Base-by-base conservation (phyloP, 345 rosid species). In the Pistacia vera region DNA sequence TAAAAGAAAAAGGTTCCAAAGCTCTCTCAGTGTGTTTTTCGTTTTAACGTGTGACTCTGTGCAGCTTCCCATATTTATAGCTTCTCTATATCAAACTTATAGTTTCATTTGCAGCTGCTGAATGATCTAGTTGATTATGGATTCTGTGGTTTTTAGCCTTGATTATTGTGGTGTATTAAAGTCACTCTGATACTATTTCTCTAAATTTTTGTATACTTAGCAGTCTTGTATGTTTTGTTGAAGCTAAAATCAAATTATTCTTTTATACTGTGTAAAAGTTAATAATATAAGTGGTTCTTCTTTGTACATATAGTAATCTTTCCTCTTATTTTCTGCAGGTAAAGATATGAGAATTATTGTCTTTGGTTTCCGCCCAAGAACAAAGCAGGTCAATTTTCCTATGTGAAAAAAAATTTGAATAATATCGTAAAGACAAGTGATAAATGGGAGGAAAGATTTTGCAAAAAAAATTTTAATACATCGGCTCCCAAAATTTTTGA, bases 311-410 rank as follows among this genome's bases (percentile, higher is more conserved):
- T 16, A 51, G 64, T 51, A 52, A 65, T 66, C 25, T 38, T 36
- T 67, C 57, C 68, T 71, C 55, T 55, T 75, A 49, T 22, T 11
- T 80, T 82, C 82, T 81, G 79, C 83, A 96, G 99, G 99, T 73
- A 96, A 93, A 82, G 99, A 96, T 84, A 93, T 96, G 99, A 91
- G 97, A 82, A 85, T 94, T 68, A 81, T 96, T 74, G 98, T 96
- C 55, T 92, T 92, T 81, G 97, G 98, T 76, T 96, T 96, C 79
- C 98, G 82, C 78, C 95, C 99, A 52, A 85, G 84, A 74, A 92
- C 87, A 81, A 94, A 85, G 90, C 95, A 90, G 99, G 99, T 94
- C 36, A 77, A 70, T 52, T 63, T 56, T 52, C 18, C 10, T 38
- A 38, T 46, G 46, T 17, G 57, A 48, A 62, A 44, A 5, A 18